Evolutionary conservation across 1,284 basidiomycete species (phyloP).

Genomic region (Phylloporus sp.): DNA sequence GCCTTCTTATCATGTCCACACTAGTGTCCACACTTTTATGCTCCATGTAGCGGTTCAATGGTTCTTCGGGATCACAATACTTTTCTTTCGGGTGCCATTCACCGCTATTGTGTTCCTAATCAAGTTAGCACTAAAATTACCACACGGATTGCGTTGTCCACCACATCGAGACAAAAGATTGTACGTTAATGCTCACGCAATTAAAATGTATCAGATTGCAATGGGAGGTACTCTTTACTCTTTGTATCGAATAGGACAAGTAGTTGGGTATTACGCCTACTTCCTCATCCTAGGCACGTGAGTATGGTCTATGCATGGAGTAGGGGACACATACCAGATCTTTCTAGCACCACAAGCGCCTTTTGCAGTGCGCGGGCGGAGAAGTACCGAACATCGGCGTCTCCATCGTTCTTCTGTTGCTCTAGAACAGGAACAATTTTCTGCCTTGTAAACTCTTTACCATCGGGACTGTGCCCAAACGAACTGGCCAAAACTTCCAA

Average conservation of each 20-base stretch:
- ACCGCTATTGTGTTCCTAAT: slow-evolving; percentile 10
- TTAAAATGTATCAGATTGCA: slow-evolving; percentile 32
- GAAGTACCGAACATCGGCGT: slow-evolving; percentile 96
- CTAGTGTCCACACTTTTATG: slow-evolving; percentile 12
- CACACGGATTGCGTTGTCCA: not conserved
- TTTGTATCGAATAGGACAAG: slow-evolving; percentile 25
- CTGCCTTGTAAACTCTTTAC: slow-evolving; percentile 73
- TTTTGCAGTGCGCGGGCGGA: slow-evolving; percentile 74
- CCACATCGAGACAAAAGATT: slow-evolving; percentile 4
- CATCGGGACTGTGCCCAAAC: slow-evolving; percentile 70
- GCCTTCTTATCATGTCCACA: slow-evolving; percentile 5
- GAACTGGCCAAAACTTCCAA: slow-evolving; percentile 85
- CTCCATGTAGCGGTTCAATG: not conserved
- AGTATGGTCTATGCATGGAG: not conserved
- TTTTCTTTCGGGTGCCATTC: not conserved
- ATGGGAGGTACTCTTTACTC: slow-evolving; percentile 38
- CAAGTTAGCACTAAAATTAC: slow-evolving; percentile 3
- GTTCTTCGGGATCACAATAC: not conserved
- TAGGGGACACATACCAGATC: slow-evolving; percentile 28
- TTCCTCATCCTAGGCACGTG: slow-evolving; percentile 25
- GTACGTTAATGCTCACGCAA: slow-evolving; percentile 10
- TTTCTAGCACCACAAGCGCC: slow-evolving; percentile 37
- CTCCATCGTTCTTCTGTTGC: slow-evolving; percentile 87
- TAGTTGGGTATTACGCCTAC: slow-evolving; percentile 36
- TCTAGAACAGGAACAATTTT: slow-evolving; percentile 86